Conservation (phyloP, 2,329 filamentous ascomycete genomes). For the Pestalotiopsis sp. region DNA sequence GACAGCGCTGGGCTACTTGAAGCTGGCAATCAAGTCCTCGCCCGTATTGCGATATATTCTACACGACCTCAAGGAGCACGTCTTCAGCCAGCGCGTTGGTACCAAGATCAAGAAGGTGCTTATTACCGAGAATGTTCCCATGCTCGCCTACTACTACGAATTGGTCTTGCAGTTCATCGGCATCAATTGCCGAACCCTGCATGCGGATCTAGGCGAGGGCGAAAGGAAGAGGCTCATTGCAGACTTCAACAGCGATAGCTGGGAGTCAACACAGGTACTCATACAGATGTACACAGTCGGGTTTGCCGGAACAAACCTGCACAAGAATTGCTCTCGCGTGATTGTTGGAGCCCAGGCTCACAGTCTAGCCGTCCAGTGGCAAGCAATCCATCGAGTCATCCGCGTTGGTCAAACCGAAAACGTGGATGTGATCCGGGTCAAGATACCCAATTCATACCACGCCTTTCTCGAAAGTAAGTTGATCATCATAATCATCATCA, state of each 20-base stretch:
- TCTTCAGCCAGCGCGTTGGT: slow-evolving; percentile 17
- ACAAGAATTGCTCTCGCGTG: slow-evolving; percentile 29
- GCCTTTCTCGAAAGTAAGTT: slow-evolving; percentile 26
- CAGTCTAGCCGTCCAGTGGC: slow-evolving; percentile 28
- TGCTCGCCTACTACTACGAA: slow-evolving; percentile 34
- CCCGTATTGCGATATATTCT: slow-evolving; percentile 31
- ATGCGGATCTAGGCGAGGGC: slow-evolving; percentile 22
- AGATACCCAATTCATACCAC: slow-evolving; percentile 29
- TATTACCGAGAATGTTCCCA: slow-evolving; percentile 27
- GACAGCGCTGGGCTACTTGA: slow-evolving; percentile 25
- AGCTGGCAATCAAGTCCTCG: slow-evolving; percentile 25
- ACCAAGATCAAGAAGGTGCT: slow-evolving; percentile 30
- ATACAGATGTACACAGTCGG: slow-evolving; percentile 33
- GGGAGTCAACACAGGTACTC: slow-evolving; percentile 28
- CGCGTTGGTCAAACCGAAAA: slow-evolving; percentile 29
- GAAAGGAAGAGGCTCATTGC: slow-evolving; percentile 26
- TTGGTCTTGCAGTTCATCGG: slow-evolving; percentile 30
- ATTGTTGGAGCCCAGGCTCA: slow-evolving; percentile 28
- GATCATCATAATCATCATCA: too few species aligned
- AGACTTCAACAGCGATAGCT: slow-evolving; percentile 24
- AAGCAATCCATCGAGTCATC: slow-evolving; percentile 31
- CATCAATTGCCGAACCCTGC: slow-evolving; percentile 28
- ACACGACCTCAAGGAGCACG: slow-evolving; percentile 25
- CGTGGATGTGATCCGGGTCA: slow-evolving; percentile 27
- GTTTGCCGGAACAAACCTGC: slow-evolving; percentile 30